Percentiles rank a stretch among this genome's conserved stretches.
phyloP scores from a whole-genome alignment of 2,329 filamentous ascomycete species.

The Cercospora beticola region DNA sequence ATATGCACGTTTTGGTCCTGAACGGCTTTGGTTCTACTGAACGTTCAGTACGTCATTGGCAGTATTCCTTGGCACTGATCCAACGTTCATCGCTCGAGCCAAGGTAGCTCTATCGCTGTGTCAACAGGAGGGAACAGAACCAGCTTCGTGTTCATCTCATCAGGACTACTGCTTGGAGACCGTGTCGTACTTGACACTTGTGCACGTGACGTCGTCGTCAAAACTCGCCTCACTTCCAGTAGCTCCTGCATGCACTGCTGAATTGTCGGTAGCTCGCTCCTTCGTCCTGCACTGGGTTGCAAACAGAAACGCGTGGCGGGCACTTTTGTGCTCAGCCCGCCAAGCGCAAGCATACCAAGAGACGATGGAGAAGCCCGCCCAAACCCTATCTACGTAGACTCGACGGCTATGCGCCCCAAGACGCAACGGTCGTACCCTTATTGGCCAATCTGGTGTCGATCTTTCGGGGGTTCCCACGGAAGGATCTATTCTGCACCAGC shows the following conservation, averaged over 20 bases:
- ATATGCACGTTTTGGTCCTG: background rate
- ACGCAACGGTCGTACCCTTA: background rate
- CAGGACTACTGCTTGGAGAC: background rate
- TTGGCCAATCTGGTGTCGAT: background rate
- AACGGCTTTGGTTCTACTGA: background rate
- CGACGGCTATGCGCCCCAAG: background rate
- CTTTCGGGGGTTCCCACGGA: background rate
- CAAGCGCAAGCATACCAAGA: background rate
- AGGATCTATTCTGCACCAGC: background rate
- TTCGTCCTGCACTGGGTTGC: background rate
- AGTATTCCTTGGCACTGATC: background rate
- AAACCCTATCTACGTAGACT: background rate
- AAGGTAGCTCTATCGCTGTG: background rate
- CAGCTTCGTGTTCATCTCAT: background rate
- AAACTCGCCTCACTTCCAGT: background rate
- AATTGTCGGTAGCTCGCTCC: background rate
- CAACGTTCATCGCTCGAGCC: background rate
- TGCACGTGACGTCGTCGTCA: background rate
- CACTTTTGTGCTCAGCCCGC: background rate
- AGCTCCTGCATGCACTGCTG: background rate
- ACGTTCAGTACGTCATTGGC: background rate
- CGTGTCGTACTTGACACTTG: background rate
- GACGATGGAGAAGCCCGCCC: background rate
- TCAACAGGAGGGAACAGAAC: background rate
- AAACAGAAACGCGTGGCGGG: background rate